These are phyloP conservation scores for Aureobasidium musti DNA, from an alignment of 2,329 filamentous ascomycete species.

Conservation along the genomic window DNA sequence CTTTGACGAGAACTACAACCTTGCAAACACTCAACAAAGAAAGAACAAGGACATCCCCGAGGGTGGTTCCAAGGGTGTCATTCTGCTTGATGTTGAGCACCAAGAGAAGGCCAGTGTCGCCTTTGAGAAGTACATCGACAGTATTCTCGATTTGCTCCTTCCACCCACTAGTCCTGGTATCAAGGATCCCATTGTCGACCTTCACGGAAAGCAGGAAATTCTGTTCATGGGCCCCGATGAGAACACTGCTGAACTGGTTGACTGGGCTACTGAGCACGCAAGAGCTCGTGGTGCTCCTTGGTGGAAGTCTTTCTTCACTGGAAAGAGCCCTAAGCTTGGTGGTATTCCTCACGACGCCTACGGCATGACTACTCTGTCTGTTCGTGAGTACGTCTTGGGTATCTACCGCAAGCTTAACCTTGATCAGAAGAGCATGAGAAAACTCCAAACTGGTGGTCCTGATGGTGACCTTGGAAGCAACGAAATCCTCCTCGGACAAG, in stretches of 20 bases:
- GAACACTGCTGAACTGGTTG: conserved; percentile 94
- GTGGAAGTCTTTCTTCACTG: conserved; percentile 99
- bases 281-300: conserved; percentile 83
- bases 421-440: conserved; percentile 79
- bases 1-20: conserved; percentile 98
- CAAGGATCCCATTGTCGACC: conserved; percentile 97
- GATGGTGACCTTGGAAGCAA: conserved; percentile 97
- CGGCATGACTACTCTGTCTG: conserved; percentile 96
- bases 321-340: conserved; percentile 92
- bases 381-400: conserved; percentile 92
- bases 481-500: conserved; percentile 92
- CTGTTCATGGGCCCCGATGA: conserved; percentile 98
- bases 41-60: conserved; percentile 99
- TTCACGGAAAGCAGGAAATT: conserved; percentile 94
- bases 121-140: conserved; percentile 99
- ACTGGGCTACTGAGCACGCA: conserved; percentile 98
- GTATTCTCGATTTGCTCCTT: conserved; percentile 90
- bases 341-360: conserved; percentile 96
- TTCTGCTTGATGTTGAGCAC: conserved; percentile 88
- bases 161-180: conserved; percentile 90
- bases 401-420: conserved; percentile 96
- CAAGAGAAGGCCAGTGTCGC: conserved; percentile 90
- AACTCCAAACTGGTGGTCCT: conserved; percentile 96
- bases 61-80: conserved; percentile 96
- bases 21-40: conserved; percentile 96